Evolutionary conservation across 179 eudicot species (phyloP).

Genomic region (Pouteria campechiana): DNA sequence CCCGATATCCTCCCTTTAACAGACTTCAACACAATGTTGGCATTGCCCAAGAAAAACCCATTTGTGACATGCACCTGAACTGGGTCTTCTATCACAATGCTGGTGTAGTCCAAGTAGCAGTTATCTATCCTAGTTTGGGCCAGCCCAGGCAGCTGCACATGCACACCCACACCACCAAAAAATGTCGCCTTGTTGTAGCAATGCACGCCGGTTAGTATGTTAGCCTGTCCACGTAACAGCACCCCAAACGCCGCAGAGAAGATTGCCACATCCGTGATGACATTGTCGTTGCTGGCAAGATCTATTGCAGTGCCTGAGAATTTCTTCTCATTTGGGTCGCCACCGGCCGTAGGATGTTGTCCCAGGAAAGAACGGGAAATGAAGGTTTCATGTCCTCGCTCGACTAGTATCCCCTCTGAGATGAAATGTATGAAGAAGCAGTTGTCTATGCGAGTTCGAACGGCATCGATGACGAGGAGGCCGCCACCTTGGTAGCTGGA

Average conservation of each 20-base stretch:
- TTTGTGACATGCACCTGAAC: constrained; percentile 36
- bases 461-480: constrained; percentile 20
- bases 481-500: constrained; percentile 43
- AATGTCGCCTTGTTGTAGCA: constrained; percentile 57
- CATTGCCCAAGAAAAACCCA: constrained; percentile 60
- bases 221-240: constrained; percentile 38
- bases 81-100: constrained; percentile 54
- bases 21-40: constrained; percentile 38
- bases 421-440: constrained; percentile 53
- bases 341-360: constrained; percentile 42
- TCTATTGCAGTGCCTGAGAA: constrained; percentile 46
- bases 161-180: constrained; percentile 51
- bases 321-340: constrained; percentile 18
- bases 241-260: constrained; percentile 51
- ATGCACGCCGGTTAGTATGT: constrained; percentile 54
- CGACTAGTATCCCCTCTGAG: constrained; percentile 36
- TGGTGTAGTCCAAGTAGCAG: constrained; percentile 44
- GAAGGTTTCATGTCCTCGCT: constrained; percentile 56
- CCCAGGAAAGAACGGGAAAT: constrained; percentile 41
- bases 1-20: constrained; percentile 34
- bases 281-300: constrained; percentile 50
- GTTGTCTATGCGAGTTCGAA: constrained; percentile 31
- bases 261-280: constrained; percentile 38
- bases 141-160: constrained; percentile 21
- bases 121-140: constrained; percentile 38